Evolutionary conservation across 306 rosid genomes (phyloP).

Genomic region (Ziziphus jujuba): DNA sequence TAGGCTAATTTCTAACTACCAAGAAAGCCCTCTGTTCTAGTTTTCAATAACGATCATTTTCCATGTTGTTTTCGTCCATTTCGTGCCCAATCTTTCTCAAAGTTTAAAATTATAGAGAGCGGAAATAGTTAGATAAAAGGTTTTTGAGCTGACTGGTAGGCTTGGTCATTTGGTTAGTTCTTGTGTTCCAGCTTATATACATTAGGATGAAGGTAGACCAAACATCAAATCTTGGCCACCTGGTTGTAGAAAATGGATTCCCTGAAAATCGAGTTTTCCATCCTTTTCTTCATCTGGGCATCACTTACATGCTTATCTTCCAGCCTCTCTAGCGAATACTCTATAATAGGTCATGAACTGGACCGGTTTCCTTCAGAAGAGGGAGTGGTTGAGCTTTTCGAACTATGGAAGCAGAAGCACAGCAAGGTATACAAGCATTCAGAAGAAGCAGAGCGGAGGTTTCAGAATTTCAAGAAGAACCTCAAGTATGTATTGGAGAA

Average conservation of each 20-base stretch:
- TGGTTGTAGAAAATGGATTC: constrained; percentile 46
- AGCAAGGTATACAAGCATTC: constrained; percentile 41
- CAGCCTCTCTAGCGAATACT: constrained; percentile 45
- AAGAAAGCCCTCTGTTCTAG: too few relatives aligned
- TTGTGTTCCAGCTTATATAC: constrained; percentile 34
- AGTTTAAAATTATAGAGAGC: too few relatives aligned
- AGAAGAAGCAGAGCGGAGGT: constrained; percentile 54
- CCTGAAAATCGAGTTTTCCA: constrained; percentile 25
- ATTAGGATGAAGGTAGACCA: constrained; percentile 10
- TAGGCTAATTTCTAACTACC: too few relatives aligned
- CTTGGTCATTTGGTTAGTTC: constrained; percentile 8
- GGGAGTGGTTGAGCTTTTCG: constrained; percentile 56
- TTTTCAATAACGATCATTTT: too few relatives aligned
- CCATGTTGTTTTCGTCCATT: too few relatives aligned
- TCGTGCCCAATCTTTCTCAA: too few relatives aligned
- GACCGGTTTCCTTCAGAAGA: constrained; percentile 51
- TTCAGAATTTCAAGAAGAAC: constrained; percentile 66
- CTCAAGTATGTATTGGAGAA: constrained; percentile 53
- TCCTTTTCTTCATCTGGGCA: constrained; percentile 42
- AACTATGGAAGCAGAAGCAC: constrained; percentile 56
- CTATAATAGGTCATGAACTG: constrained; percentile 33
- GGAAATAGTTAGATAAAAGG: background rate
- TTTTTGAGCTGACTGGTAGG: constrained; percentile 56
- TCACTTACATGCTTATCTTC: constrained; percentile 34
- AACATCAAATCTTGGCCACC: constrained; percentile 11